phyloP scores from a whole-genome alignment of 2,329 filamentous ascomycete species.

The Verticillium isaacii region DNA sequence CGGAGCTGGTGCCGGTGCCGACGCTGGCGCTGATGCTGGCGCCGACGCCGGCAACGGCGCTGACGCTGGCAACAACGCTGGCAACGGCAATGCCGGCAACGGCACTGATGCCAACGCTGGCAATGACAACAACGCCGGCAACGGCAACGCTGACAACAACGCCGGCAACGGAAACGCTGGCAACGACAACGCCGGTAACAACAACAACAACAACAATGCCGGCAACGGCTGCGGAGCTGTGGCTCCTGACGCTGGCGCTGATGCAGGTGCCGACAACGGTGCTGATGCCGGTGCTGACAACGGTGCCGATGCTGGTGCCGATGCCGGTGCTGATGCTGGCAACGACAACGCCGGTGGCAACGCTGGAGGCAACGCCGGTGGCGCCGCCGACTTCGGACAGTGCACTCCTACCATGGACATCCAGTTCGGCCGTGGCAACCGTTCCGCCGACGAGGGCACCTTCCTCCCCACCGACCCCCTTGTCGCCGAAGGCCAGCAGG shows the following conservation, averaged over 20 bases:
- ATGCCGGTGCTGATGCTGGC: conserved; percentile 20
- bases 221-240: conserved; percentile 19
- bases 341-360: conserved; percentile 15
- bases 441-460: conserved; percentile 46
- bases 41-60: not conserved
- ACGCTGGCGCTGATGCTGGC: not conserved
- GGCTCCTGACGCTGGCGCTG: conserved; percentile 9
- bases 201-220: conserved; percentile 14
- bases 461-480: conserved; percentile 54
- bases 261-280: conserved; percentile 9
- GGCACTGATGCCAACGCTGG: not conserved
- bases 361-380: conserved; percentile 13
- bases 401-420: conserved; percentile 52
- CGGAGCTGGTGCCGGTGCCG: conserved; percentile 8
- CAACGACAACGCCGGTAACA: conserved; percentile 18
- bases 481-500: conserved; percentile 50
- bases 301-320: conserved; percentile 22
- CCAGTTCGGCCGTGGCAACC: conserved; percentile 46
- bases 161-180: conserved; percentile 24
- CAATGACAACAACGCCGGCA: conserved; percentile 1
- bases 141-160: conserved; percentile 14
- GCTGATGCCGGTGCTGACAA: conserved; percentile 21
- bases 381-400: conserved; percentile 40
- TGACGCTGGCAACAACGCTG: conserved; percentile 8
- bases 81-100: conserved; percentile 8